phyloP scores from a whole-genome alignment of 768 basidiomycete genomes.

The Pleurotus platypus region DNA sequence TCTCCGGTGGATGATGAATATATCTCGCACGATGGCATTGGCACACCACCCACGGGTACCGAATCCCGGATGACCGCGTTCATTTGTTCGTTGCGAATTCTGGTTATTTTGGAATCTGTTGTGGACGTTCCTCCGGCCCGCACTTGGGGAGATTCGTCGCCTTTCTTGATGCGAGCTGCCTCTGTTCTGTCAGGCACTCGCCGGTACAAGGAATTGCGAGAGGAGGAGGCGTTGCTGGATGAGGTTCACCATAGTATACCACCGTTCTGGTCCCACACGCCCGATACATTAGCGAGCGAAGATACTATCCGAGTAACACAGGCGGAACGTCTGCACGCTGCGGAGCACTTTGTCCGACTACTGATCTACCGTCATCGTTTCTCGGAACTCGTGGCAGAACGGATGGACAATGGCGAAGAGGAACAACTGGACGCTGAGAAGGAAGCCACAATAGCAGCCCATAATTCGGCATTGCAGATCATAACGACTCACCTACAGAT shows the following conservation, averaged over 20 bases:
- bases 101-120: slow-evolving; percentile 86
- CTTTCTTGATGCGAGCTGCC: slow-evolving; percentile 76
- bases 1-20: slow-evolving; percentile 85
- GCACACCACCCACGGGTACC: slow-evolving; percentile 63
- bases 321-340: slow-evolving; percentile 80
- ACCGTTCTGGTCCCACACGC: slow-evolving; percentile 73
- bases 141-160: slow-evolving; percentile 55
- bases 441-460: slow-evolving; percentile 74
- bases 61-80: slow-evolving; percentile 82
- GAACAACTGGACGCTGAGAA: slow-evolving; percentile 68
- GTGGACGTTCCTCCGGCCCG: slow-evolving; percentile 77
- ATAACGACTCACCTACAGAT: slow-evolving; percentile 81
- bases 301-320: slow-evolving; percentile 91
- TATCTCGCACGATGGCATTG: slow-evolving; percentile 71
- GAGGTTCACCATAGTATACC: slow-evolving; percentile 74
- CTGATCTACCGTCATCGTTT: slow-evolving; percentile 88
- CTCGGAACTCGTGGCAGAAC: slow-evolving; percentile 71
- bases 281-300: slow-evolving; percentile 76
- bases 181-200: slow-evolving; percentile 61
- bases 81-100: slow-evolving; percentile 68
- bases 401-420: slow-evolving; percentile 46
- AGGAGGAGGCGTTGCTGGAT: slow-evolving; percentile 79
- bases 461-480: slow-evolving; percentile 76
- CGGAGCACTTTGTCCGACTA: slow-evolving; percentile 84
- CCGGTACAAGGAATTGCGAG: slow-evolving; percentile 62